These are phyloP conservation scores for Naganishia sp. DNA, from an alignment of 1,284 basidiomycete genomes.

Conservation along the genomic window DNA sequence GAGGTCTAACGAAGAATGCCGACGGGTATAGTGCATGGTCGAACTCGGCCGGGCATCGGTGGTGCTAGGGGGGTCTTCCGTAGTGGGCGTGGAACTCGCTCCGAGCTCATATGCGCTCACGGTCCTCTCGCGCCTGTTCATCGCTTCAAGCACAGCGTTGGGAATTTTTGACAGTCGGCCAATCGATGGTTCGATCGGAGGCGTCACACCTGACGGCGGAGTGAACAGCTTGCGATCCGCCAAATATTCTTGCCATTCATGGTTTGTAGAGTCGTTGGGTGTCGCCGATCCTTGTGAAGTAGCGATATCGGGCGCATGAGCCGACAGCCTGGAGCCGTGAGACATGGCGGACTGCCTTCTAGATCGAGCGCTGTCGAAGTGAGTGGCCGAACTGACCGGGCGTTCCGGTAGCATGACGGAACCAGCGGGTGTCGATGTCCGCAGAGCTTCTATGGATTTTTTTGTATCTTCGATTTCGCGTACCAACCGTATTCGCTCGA, in stretches of 20 bases:
- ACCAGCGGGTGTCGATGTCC: constrained; percentile 36
- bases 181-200: constrained; percentile 31
- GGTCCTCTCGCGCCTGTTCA: constrained; percentile 39
- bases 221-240: constrained; percentile 43
- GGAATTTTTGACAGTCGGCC: constrained; percentile 34
- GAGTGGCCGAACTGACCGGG: constrained; percentile 2
- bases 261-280: constrained; percentile 5
- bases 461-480: constrained; percentile 49
- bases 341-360: constrained; percentile 20
- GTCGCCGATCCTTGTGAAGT: background rate
- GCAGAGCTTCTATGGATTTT: constrained; percentile 45
- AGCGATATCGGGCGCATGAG: background rate
- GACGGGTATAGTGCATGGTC: constrained; percentile 6
- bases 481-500: constrained; percentile 45
- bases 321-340: constrained; percentile 1
- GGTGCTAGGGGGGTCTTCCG: background rate
- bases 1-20: constrained; percentile 22
- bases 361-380: constrained; percentile 10
- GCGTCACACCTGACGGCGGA: constrained; percentile 37
- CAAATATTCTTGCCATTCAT: constrained; percentile 49
- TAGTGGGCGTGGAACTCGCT: background rate
- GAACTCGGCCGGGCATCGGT: background rate
- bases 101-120: constrained; percentile 43
- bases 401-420: constrained; percentile 9
- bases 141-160: constrained; percentile 32